Percentiles rank a stretch among this genome's conserved stretches.
Evolutionary conservation across 129 eudicot species (phyloP).

Genomic region (Solidago caesia): DNA sequence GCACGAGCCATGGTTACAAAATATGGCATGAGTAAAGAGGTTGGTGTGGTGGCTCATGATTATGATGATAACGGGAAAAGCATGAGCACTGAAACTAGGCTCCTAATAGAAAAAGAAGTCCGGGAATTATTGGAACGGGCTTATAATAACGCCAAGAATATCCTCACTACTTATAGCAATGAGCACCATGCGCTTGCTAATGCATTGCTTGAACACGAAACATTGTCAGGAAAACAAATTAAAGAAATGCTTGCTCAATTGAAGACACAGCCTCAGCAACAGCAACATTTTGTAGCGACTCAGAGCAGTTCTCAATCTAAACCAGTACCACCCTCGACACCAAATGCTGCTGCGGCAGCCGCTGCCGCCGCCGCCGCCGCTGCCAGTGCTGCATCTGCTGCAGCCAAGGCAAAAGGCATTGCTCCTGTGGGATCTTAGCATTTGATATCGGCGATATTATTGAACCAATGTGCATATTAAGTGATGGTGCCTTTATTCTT

Average conservation of each 20-base stretch:
- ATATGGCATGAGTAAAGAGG: constrained; percentile 88
- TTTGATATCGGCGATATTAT: constrained; percentile 18
- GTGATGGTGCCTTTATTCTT: neutral
- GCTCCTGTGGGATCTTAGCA: constrained; percentile 83
- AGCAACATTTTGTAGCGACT: constrained; percentile 30
- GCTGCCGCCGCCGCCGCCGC: constrained; percentile 44
- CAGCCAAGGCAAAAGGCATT: constrained; percentile 73
- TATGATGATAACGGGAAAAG: constrained; percentile 90
- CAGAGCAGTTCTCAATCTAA: constrained; percentile 43
- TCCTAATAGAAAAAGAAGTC: constrained; percentile 79
- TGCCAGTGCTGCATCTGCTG: constrained; percentile 64
- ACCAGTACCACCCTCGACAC: constrained; percentile 46
- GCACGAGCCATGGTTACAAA: constrained; percentile 95
- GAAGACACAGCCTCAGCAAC: constrained; percentile 42
- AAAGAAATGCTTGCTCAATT: constrained; percentile 58
- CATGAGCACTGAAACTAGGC: constrained; percentile 93
- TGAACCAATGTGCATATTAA: constrained; percentile 33
- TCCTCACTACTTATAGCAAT: constrained; percentile 52
- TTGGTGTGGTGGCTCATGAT: constrained; percentile 81
- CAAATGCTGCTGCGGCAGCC: constrained; percentile 53
- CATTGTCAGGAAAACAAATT: constrained; percentile 74
- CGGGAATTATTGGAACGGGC: constrained; percentile 64
- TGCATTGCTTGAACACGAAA: constrained; percentile 82
- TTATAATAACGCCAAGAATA: constrained; percentile 69
- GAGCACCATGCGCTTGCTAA: constrained; percentile 86